phyloP scores from a whole-genome alignment of 2,329 filamentous ascomycete species.

The Scorias spongiosa region DNA sequence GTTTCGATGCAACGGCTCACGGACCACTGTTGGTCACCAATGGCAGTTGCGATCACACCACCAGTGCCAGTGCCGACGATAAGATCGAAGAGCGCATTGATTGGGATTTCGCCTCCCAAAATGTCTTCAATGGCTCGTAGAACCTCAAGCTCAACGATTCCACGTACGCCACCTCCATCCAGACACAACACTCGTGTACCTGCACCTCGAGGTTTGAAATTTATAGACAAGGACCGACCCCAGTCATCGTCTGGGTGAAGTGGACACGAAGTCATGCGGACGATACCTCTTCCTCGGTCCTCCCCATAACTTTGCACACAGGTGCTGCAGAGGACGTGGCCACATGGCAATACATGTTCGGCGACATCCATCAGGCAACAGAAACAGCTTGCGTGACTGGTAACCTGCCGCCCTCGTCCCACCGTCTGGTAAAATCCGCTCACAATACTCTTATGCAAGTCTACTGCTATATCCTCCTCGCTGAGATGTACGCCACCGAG shows the following conservation, averaged over 20 bases:
- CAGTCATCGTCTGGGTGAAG: constrained; percentile 8
- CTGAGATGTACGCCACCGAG: neutral
- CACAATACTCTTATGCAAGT: constrained; percentile 5
- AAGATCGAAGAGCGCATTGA: constrained; percentile 31
- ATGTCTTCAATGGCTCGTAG: constrained; percentile 22
- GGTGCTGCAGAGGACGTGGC: constrained; percentile 26
- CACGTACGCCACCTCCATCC: constrained; percentile 30
- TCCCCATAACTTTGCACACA: constrained; percentile 21
- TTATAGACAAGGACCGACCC: constrained; percentile 9
- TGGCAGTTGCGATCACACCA: constrained; percentile 24
- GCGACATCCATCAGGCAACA: constrained; percentile 27
- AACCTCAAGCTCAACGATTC: constrained; percentile 27
- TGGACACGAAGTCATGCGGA: constrained; percentile 12
- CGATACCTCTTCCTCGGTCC: constrained; percentile 2
- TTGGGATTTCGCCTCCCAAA: constrained; percentile 20
- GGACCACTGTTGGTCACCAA: constrained; percentile 19
- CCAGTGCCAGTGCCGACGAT: constrained; percentile 29
- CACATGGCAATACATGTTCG: constrained; percentile 27
- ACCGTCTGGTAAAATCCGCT: constrained; percentile 13
- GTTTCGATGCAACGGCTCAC: constrained; percentile 18
- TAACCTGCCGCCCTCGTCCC: constrained; percentile 7
- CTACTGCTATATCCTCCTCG: constrained; percentile 6
- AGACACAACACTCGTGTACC: constrained; percentile 27
- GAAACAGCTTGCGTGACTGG: constrained; percentile 29
- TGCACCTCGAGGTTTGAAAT: constrained; percentile 20